Evolutionary conservation across 768 basidiomycete genomes (phyloP), one percentile per base, ranked within the genome.

Genomic region (Pisolithus tinctorius): DNA sequence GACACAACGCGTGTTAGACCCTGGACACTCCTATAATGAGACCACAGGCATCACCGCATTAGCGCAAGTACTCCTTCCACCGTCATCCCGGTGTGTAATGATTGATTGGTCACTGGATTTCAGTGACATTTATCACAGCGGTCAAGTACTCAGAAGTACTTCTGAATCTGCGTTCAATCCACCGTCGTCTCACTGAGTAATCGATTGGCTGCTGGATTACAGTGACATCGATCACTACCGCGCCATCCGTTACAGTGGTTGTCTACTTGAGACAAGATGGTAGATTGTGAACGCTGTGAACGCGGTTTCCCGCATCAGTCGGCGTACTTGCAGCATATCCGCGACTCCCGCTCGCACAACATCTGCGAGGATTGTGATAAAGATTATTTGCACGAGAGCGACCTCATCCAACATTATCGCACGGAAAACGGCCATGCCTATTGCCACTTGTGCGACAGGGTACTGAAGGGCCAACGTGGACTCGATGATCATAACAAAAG

Each of bases 401-500:
- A 61, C 3, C 69, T 78, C 48, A 68, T 66, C 50, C 65, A 76
- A 53, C 80, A 82, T 58, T 68, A 69, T 50, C 51, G 67, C 0
- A 36, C 34, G 11, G 34, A 14, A 34, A 34, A 61, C 1, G 45
- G 27, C 0, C 79, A 82, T 58, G 43, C 51, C 40, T 72, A 64
- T 46, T 81, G 80, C 60, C 20, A 25, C 0, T 5, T 38, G 0
- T 80, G 79, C 59, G 55, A 59, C 38, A 64, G 57, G 55, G 29
- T 76, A 36, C 78, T 79, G 63, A 55, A 57, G 37, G 66, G 59
- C 47, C 66, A 66, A 4, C 0, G 55, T 16, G 73, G 69, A 1
- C 63, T 79, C 8, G 58, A 66, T 27, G 71, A 75, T 42, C 79
- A 80, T 54, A 72, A 70, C 49, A 60, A 68, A 34, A 71, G 77